phyloP scores from a whole-genome alignment of 306 rosid species.

The Acacia acuminata region DNA sequence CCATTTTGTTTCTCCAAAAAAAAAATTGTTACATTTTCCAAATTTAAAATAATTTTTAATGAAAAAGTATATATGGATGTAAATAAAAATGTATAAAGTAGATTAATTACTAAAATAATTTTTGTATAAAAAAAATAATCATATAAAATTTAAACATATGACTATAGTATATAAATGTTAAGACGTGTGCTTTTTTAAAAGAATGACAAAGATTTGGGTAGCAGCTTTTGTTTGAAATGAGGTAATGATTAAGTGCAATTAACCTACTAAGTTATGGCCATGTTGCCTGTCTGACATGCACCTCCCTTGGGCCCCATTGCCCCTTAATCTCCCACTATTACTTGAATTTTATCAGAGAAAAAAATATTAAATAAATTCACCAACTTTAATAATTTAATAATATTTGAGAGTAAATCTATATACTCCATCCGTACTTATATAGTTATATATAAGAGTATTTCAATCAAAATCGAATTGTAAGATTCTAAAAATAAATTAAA shows the following conservation, averaged over 20 bases:
- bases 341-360: no score
- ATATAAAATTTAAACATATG: background rate
- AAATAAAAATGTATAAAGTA: background rate
- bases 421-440: no score
- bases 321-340: background rate
- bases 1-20: no score
- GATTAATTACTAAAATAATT: background rate
- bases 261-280: slow-evolving; percentile 49
- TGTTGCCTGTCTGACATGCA: slow-evolving; percentile 83
- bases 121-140: background rate
- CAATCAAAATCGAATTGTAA: no score
- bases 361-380: background rate
- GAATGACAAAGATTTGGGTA: slow-evolving; percentile 20
- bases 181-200: background rate
- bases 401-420: background rate
- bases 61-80: background rate
- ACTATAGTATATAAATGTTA: background rate
- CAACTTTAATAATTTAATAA: no score
- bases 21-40: background rate
- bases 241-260: slow-evolving; percentile 54
- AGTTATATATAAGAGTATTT: no score
- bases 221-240: slow-evolving; percentile 45
- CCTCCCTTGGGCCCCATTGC: slow-evolving; percentile 30
- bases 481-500: no score
- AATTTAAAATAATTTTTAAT: background rate